Conservation (phyloP, 2,329 filamentous ascomycete genomes). For the Aspergillus persii region DNA sequence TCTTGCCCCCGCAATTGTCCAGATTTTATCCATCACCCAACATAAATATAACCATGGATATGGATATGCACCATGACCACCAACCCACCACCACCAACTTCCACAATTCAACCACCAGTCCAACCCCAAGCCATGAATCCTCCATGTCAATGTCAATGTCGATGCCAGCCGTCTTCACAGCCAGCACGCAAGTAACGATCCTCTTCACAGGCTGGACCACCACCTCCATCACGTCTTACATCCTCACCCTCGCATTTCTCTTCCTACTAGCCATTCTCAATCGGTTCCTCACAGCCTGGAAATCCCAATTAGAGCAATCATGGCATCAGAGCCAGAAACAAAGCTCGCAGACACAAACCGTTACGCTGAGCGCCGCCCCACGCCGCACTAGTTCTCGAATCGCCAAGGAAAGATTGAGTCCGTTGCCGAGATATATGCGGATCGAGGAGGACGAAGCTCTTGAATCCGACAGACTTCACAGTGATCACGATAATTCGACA, state of each 20-base stretch:
- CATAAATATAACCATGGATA: background rate
- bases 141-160: constrained; percentile 3
- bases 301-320: constrained; percentile 5
- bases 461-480: background rate
- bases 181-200: constrained; percentile 9
- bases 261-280: constrained; percentile 9
- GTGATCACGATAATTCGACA: too few relatives aligned
- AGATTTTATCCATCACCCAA: background rate
- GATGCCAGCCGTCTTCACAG: constrained; percentile 11
- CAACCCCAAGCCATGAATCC: background rate
- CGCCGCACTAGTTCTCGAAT: background rate
- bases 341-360: background rate
- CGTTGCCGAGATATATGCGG: constrained; percentile 4
- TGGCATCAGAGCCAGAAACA: background rate
- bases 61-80: background rate
- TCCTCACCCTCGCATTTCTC: constrained; percentile 7
- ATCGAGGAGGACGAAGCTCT: background rate
- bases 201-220: constrained; percentile 13
- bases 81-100: background rate
- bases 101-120: background rate
- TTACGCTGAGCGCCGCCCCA: background rate
- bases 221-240: constrained; percentile 4
- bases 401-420: constrained; percentile 7
- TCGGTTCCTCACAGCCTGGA: constrained; percentile 8
- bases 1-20: background rate